Conservation (phyloP, 2,329 filamentous ascomycete species). For the Microcyclospora tardicrescens region DNA sequence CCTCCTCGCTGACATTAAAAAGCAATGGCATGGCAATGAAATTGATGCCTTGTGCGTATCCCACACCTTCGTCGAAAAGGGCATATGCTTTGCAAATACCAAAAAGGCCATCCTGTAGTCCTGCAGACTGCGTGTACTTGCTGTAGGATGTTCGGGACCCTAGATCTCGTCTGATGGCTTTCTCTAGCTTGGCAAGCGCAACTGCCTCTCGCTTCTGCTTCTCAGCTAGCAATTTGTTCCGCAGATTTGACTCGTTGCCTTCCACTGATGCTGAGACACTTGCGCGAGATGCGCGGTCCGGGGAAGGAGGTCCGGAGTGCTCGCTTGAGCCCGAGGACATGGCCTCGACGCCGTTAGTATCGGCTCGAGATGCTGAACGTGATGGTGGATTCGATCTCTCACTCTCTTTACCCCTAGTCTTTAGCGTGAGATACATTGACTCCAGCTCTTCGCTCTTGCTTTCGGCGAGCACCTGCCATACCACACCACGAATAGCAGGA, state of each 20-base stretch:
- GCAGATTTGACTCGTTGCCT: slow-evolving; percentile 38
- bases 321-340: slow-evolving; percentile 74
- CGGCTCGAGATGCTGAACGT: slow-evolving; percentile 23
- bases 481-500: slow-evolving; percentile 88
- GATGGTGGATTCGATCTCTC: slow-evolving; percentile 30
- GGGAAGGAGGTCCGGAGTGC: slow-evolving; percentile 61
- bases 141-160: slow-evolving; percentile 91
- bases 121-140: slow-evolving; percentile 83
- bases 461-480: slow-evolving; percentile 94
- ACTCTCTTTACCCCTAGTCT: slow-evolving; percentile 67
- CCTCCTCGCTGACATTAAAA: slow-evolving; percentile 97
- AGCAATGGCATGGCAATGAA: slow-evolving; percentile 93
- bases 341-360: slow-evolving; percentile 48
- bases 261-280: slow-evolving; percentile 19
- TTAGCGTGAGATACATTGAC: slow-evolving; percentile 68
- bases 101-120: slow-evolving; percentile 85
- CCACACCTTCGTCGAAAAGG: slow-evolving; percentile 83
- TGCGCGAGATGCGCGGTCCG: slow-evolving; percentile 36
- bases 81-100: slow-evolving; percentile 97
- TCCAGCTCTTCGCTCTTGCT: slow-evolving; percentile 91
- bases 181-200: slow-evolving; percentile 71
- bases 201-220: slow-evolving; percentile 64
- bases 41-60: slow-evolving; percentile 98
- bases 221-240: slow-evolving; percentile 52
- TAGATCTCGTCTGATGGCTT: slow-evolving; percentile 78